These are phyloP conservation scores for Aurifilum marmelostoma DNA, from an alignment of 2,329 filamentous ascomycete genomes.

Conservation along the genomic window DNA sequence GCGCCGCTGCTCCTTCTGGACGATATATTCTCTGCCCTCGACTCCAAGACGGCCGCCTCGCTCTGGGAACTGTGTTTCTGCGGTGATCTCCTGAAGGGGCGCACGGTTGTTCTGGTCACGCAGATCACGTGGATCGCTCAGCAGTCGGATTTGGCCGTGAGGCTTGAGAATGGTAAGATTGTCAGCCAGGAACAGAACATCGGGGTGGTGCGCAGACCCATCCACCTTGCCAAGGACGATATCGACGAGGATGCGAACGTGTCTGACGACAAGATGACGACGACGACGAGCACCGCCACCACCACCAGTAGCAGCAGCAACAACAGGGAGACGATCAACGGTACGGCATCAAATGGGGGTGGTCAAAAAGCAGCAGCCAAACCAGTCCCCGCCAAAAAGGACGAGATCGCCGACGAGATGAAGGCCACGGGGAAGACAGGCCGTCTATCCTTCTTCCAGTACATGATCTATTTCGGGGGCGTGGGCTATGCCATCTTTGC, in stretches of 20 bases:
- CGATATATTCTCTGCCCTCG: slow-evolving; percentile 62
- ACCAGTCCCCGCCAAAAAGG: slow-evolving; percentile 42
- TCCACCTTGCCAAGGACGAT: slow-evolving; percentile 45
- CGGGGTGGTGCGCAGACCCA: slow-evolving; percentile 48
- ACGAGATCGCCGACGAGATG: slow-evolving; percentile 53
- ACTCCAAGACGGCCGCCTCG: slow-evolving; percentile 59
- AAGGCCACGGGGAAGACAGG: slow-evolving; percentile 49
- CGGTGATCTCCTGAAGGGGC: slow-evolving; percentile 54
- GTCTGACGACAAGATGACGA: background rate
- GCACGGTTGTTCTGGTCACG: slow-evolving; percentile 61
- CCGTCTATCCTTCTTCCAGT: slow-evolving; percentile 49
- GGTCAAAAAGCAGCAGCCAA: slow-evolving; percentile 39
- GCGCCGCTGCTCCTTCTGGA: slow-evolving; percentile 59
- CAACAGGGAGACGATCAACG: slow-evolving; percentile 25
- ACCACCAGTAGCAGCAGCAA: slow-evolving; percentile 9
- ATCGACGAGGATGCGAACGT: slow-evolving; percentile 35
- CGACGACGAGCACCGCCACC: slow-evolving; percentile 33
- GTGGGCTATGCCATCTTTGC: slow-evolving; percentile 47
- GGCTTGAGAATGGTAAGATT: slow-evolving; percentile 51
- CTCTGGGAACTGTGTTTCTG: slow-evolving; percentile 64
- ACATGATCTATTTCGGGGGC: slow-evolving; percentile 55
- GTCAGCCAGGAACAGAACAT: slow-evolving; percentile 48
- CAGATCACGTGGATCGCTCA: slow-evolving; percentile 57
- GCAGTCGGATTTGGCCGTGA: slow-evolving; percentile 52
- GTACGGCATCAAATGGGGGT: slow-evolving; percentile 30